phyloP scores from a whole-genome alignment of 1,139 yeast genomes.

The Sugiyamaella novakii region DNA sequence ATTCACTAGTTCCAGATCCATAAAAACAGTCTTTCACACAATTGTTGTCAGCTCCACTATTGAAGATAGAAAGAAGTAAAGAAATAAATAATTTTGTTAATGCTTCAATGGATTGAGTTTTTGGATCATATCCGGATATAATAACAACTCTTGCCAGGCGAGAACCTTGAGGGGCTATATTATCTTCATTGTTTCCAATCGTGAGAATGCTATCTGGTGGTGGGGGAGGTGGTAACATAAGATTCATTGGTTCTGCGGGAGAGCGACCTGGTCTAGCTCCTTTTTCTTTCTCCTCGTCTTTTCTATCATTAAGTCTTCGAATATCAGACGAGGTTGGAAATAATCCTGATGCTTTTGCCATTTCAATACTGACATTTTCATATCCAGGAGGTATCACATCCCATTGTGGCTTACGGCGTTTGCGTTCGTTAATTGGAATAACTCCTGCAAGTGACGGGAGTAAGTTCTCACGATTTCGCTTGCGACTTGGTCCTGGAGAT shows the following conservation, averaged over 20 bases:
- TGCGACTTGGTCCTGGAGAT: constrained; percentile 24
- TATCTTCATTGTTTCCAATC: constrained; percentile 13
- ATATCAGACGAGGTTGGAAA: constrained; percentile 62
- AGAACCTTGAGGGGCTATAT: constrained; percentile 29
- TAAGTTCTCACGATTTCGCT: constrained; percentile 22
- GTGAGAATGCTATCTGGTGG: constrained; percentile 16
- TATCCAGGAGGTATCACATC: constrained; percentile 74
- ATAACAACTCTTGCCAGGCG: constrained; percentile 53
- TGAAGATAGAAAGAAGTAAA: constrained; percentile 22
- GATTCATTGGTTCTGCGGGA: background rate
- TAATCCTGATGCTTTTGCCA: constrained; percentile 79
- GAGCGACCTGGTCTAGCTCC: constrained; percentile 2
- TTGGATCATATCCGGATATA: constrained; percentile 50
- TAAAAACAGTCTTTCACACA: constrained; percentile 12
- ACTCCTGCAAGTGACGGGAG: constrained; percentile 37
- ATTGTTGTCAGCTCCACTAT: constrained; percentile 12
- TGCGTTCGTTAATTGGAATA: constrained; percentile 49
- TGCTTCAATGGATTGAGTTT: constrained; percentile 44
- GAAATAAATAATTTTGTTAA: constrained; percentile 47
- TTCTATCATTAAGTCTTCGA: constrained; percentile 8
- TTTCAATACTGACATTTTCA: constrained; percentile 72
- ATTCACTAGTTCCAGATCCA: constrained; percentile 9
- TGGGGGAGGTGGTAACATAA: constrained; percentile 16
- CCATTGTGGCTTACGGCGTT: constrained; percentile 63
- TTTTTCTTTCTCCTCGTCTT: constrained; percentile 11